Evolutionary conservation across 352 stramenopile genomes (phyloP).

Genomic region (Globisporangium spiculum): DNA sequence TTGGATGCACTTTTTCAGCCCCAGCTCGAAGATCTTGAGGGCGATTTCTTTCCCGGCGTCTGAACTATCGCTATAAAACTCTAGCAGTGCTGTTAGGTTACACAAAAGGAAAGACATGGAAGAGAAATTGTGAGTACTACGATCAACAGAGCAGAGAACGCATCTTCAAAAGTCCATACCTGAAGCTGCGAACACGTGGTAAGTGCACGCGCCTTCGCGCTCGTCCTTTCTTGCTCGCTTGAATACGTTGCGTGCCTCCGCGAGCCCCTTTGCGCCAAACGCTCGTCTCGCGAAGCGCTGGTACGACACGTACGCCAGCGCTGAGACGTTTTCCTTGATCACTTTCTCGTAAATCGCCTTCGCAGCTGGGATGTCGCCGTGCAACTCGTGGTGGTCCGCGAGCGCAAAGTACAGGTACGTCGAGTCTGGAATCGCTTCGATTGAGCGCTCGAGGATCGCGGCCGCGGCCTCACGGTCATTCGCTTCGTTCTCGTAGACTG

Average conservation of each 20-base stretch:
- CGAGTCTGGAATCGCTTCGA: conserved; percentile 81
- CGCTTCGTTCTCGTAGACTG: conserved; percentile 72
- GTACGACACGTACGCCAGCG: conserved; percentile 83
- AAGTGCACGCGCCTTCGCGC: conserved; percentile 75
- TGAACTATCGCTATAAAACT: conserved; percentile 86
- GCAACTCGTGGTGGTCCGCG: conserved; percentile 79
- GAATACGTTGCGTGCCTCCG: conserved; percentile 78
- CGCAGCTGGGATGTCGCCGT: conserved; percentile 54
- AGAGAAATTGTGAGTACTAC: too few relatives aligned
- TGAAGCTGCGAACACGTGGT: conserved; percentile 80
- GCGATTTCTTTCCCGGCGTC: conserved; percentile 82
- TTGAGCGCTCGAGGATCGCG: conserved; percentile 61
- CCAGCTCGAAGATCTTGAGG: conserved; percentile 88
- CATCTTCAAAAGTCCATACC: conserved; percentile 31
- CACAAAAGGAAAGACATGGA: not conserved
- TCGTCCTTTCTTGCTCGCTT: conserved; percentile 81
- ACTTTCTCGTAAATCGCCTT: conserved; percentile 83
- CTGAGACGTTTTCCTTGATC: conserved; percentile 68
- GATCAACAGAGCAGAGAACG: too few relatives aligned
- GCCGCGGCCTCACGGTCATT: conserved; percentile 71
- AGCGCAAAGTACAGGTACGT: conserved; percentile 78
- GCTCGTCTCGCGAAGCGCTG: conserved; percentile 79
- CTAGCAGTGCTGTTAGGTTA: conserved; percentile 49
- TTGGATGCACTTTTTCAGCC: conserved; percentile 87
- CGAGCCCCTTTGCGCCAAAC: conserved; percentile 68